These are phyloP conservation scores for Trichoderma arundinaceum DNA, from an alignment of 2,329 filamentous ascomycete genomes.

Conservation along the genomic window DNA sequence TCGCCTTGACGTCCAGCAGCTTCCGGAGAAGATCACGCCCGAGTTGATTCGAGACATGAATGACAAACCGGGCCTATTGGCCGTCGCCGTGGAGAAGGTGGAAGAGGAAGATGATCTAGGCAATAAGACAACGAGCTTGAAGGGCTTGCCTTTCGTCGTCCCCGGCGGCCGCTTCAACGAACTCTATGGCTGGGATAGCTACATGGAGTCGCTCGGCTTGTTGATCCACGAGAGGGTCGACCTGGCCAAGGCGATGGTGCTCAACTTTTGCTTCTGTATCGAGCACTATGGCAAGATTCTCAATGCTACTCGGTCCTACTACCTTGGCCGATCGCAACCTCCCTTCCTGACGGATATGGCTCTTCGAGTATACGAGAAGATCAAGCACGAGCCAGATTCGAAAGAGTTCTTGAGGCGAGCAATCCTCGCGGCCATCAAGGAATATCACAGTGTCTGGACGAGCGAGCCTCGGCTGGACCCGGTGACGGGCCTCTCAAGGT, in stretches of 20 bases:
- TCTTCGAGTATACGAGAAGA: conserved; percentile 88
- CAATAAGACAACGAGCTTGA: conserved; percentile 72
- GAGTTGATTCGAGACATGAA: conserved; percentile 85
- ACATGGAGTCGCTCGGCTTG: conserved; percentile 94
- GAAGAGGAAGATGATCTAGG: conserved; percentile 63
- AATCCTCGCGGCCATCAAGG: conserved; percentile 92
- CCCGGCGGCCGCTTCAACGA: conserved; percentile 98
- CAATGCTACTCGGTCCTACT: conserved; percentile 96
- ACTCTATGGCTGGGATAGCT: conserved; percentile 98
- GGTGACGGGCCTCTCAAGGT: conserved; percentile 79
- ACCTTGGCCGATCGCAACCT: conserved; percentile 90
- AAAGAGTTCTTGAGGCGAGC: conserved; percentile 80
- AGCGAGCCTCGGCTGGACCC: conserved; percentile 77
- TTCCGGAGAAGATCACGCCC: conserved; percentile 78
- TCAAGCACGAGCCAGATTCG: conserved; percentile 81
- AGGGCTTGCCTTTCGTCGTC: conserved; percentile 92
- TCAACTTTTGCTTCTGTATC: conserved; percentile 98
- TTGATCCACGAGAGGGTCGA: conserved; percentile 84
- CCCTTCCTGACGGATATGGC: conserved; percentile 98
- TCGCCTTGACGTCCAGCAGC: conserved; percentile 81
- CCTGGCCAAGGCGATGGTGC: conserved; percentile 91
- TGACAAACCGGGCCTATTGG: conserved; percentile 83
- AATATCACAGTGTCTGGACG: conserved; percentile 91
- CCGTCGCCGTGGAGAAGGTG: conserved; percentile 84
- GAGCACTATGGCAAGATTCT: conserved; percentile 98